Conservation (phyloP, 2,329 filamentous ascomycete genomes). For the Xylariaceae sp. region DNA sequence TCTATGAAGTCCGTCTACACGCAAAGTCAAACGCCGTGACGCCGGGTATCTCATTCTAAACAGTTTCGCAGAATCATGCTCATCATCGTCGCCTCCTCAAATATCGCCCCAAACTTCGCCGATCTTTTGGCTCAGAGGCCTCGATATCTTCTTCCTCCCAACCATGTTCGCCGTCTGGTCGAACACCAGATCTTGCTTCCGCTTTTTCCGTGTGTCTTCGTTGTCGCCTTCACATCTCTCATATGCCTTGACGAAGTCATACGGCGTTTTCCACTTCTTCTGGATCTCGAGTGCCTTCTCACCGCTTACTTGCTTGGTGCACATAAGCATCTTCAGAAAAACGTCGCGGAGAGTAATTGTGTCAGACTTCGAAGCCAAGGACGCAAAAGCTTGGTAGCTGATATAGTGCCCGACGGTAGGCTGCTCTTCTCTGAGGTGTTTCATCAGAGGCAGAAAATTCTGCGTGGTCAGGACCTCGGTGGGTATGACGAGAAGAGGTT, state of each 20-base stretch:
- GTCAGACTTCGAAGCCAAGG: constrained; percentile 69
- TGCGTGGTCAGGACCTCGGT: constrained; percentile 56
- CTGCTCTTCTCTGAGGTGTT: constrained; percentile 51
- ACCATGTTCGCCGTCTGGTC: constrained; percentile 53
- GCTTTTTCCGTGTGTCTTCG: constrained; percentile 45
- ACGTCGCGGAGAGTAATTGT: constrained; percentile 68
- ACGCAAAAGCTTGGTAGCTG: constrained; percentile 66
- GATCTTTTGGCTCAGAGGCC: constrained; percentile 60
- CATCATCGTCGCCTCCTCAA: constrained; percentile 1
- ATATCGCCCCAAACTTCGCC: constrained; percentile 64
- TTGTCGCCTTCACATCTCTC: constrained; percentile 45
- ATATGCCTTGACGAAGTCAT: constrained; percentile 65
- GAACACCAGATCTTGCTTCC: constrained; percentile 56
- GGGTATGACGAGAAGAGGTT: constrained; percentile 58
- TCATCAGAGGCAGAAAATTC: constrained; percentile 61
- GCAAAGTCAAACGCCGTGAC: not conserved
- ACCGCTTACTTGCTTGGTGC: constrained; percentile 65
- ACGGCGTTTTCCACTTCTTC: constrained; percentile 69
- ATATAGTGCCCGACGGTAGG: constrained; percentile 53
- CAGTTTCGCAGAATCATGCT: too few species aligned
- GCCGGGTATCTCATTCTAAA: not conserved
- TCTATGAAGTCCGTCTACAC: not conserved
- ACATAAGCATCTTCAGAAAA: constrained; percentile 83
- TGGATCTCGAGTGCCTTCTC: constrained; percentile 79
- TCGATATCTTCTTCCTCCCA: constrained; percentile 64